phyloP scores from a whole-genome alignment of 179 eudicot species.

The Silene vulgaris region DNA sequence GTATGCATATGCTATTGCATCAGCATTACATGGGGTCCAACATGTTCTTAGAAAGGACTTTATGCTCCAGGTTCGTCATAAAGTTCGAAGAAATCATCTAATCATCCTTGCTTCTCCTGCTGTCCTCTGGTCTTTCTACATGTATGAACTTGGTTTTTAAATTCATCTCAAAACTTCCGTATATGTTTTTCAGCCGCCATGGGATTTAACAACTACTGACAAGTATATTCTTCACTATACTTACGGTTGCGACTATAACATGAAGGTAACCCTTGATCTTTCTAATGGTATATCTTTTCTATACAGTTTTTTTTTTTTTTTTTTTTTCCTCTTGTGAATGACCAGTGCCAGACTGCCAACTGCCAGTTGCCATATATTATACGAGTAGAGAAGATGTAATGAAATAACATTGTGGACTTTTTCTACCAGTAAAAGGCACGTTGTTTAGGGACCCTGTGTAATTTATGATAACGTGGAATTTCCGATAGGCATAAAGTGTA shows the following conservation, averaged over 20 bases:
- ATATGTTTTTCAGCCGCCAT: slow-evolving; percentile 71
- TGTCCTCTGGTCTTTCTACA: not conserved
- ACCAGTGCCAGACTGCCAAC: not conserved
- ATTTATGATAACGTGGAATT: not conserved
- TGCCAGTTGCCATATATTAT: too few species aligned
- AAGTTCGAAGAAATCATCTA: not conserved
- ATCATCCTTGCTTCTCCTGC: not conserved
- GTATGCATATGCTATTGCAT: slow-evolving; percentile 97
- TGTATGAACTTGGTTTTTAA: not conserved
- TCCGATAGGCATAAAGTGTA: slow-evolving; percentile 1
- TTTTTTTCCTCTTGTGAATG: not conserved
- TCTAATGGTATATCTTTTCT: not conserved
- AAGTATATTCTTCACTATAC: slow-evolving; percentile 85
- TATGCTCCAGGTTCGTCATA: slow-evolving; percentile 75
- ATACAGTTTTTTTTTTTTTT: not conserved
- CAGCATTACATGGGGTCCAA: slow-evolving; percentile 89
- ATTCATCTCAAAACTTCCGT: slow-evolving; percentile 15
- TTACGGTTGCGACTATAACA: slow-evolving; percentile 86
- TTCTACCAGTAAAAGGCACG: too few species aligned
- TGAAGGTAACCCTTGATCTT: slow-evolving; percentile 51
- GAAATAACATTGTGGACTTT: too few species aligned
- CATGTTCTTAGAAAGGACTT: slow-evolving; percentile 87
- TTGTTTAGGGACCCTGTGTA: not conserved
- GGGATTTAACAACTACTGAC: slow-evolving; percentile 66
- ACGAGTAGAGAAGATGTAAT: too few species aligned